Percentiles rank a stretch among this genome's conserved stretches.
Evolutionary conservation across 2,329 filamentous ascomycete genomes (phyloP).

Genomic region (Colletotrichum noveboracense): DNA sequence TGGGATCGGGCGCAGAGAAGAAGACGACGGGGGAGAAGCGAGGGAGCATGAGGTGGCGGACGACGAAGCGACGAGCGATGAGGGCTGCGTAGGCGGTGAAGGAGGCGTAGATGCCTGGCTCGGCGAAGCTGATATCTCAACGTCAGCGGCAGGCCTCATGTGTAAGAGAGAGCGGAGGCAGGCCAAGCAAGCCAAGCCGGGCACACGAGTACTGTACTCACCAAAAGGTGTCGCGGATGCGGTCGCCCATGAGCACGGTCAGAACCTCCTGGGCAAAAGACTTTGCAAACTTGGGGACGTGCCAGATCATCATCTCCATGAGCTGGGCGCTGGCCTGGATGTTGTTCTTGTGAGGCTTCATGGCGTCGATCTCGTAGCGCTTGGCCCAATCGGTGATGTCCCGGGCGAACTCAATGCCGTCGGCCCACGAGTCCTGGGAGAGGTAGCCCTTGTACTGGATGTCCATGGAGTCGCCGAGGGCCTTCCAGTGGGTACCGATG

Average conservation of each 20-base stretch:
- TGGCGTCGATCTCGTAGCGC: slow-evolving; percentile 62
- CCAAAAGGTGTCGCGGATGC: slow-evolving; percentile 69
- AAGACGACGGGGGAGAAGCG: slow-evolving; percentile 47
- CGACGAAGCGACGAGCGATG: slow-evolving; percentile 54
- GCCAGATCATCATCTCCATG: slow-evolving; percentile 63
- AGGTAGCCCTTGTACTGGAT: slow-evolving; percentile 57
- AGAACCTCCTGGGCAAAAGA: slow-evolving; percentile 56
- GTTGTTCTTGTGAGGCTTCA: slow-evolving; percentile 59
- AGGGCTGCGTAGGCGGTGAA: slow-evolving; percentile 48
- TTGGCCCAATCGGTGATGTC: slow-evolving; percentile 54
- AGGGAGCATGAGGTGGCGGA: slow-evolving; percentile 66
- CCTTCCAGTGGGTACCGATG: slow-evolving; percentile 73
- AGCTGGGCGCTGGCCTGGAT: slow-evolving; percentile 62
- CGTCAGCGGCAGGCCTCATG: not conserved
- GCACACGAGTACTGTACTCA: slow-evolving; percentile 38
- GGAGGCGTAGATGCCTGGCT: slow-evolving; percentile 42
- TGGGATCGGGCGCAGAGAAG: slow-evolving; percentile 54
- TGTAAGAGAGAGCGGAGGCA: not conserved
- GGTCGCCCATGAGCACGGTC: slow-evolving; percentile 66
- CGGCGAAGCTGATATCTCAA: slow-evolving; percentile 43
- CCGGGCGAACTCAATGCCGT: slow-evolving; percentile 57
- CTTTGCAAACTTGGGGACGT: slow-evolving; percentile 51
- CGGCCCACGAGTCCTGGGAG: slow-evolving; percentile 42
- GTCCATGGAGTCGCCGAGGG: slow-evolving; percentile 71
- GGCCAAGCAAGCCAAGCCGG: not conserved